Evolutionary conservation across 139 green algal species (phyloP), one percentile per base, ranked within the genome.

Genomic region (Volvox reticuliferus): DNA sequence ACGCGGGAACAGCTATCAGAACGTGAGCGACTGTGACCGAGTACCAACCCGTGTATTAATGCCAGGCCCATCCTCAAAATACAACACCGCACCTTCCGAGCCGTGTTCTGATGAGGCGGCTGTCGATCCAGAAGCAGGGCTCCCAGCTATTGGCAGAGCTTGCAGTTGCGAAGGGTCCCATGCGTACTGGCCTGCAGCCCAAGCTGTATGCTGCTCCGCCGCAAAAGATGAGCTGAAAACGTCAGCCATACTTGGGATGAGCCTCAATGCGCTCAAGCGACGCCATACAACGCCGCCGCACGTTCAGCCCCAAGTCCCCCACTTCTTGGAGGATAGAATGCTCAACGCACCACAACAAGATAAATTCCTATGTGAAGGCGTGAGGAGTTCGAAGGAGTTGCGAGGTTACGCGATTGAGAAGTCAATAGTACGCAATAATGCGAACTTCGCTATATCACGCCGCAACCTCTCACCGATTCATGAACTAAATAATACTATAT

Each of bases 151-250:
- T 18, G 82, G 82, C 82, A 88, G 33, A 30, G 82, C 82, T 61
- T 77, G 62, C 62, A 88, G 82, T 62, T 79, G 63, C 33, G 82
- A 79, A 12, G 82, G 82, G 82, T 88, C 63, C 82, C 82, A 88
- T 33, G 32, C 82, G 33, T 79, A 88, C 30, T 78, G 63, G 32
- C 63, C 22, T 33, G 82, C 63, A 6, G 18, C 5, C 82, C 82
- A 88, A n/a, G 55, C 32, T 24, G 79, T 17, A n/a, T 77, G 62
- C 63, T 78, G 62, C 63, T 79, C 82, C 18, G 63, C 62, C 76
- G 82, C 62, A 33, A 88, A 79, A 0, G 32, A 21, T 79, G 82
- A 33, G 82, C 30, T 88, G 63, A 88, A 78, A 12, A 79, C 63
- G 32, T 88, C 63, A 17, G 82, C 82, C 82, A 88, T 86, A 71